These are phyloP conservation scores for Apophysomyces sp. DNA, from an alignment of 371 early-diverging fungal species.

Conservation along the genomic window DNA sequence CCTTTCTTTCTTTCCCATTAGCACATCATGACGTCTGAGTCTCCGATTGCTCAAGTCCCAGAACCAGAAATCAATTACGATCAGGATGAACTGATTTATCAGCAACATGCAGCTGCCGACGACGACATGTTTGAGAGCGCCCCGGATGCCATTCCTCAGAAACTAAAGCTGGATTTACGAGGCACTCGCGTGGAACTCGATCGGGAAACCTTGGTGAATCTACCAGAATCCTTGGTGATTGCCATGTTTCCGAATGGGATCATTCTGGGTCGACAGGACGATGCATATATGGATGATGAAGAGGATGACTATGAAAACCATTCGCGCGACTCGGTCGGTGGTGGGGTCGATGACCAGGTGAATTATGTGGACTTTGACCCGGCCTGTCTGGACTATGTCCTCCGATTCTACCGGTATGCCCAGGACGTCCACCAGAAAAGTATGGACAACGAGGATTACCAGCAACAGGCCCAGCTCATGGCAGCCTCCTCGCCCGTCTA, in stretches of 20 bases:
- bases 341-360: slow-evolving; percentile 46
- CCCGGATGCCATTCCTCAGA: slow-evolving; percentile 55
- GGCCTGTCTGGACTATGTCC: slow-evolving; percentile 60
- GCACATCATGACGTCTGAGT: slow-evolving; percentile 36
- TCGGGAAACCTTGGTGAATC: slow-evolving; percentile 68
- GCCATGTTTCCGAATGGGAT: slow-evolving; percentile 86
- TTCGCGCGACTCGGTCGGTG: slow-evolving; percentile 50
- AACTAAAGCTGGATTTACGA: slow-evolving; percentile 67
- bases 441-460: slow-evolving; percentile 5
- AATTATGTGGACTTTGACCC: slow-evolving; percentile 68
- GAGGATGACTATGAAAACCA: slow-evolving; percentile 49
- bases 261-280: slow-evolving; percentile 52
- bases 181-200: slow-evolving; percentile 72
- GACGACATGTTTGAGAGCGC: slow-evolving; percentile 33
- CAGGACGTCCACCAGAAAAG: slow-evolving; percentile 22
- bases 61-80: slow-evolving; percentile 27
- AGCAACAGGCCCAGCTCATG: slow-evolving; percentile 9
- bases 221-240: slow-evolving; percentile 77
- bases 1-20: background rate
- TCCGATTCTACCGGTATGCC: slow-evolving; percentile 50
- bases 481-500: slow-evolving; percentile 42
- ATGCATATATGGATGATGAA: slow-evolving; percentile 47
- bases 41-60: slow-evolving; percentile 44
- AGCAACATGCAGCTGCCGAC: slow-evolving; percentile 27
- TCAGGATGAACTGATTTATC: slow-evolving; percentile 37